Evolutionary conservation across 73 alveolate species (phyloP), one percentile per base, ranked within the genome.

Genomic region (Paramecium biaurelia): DNA sequence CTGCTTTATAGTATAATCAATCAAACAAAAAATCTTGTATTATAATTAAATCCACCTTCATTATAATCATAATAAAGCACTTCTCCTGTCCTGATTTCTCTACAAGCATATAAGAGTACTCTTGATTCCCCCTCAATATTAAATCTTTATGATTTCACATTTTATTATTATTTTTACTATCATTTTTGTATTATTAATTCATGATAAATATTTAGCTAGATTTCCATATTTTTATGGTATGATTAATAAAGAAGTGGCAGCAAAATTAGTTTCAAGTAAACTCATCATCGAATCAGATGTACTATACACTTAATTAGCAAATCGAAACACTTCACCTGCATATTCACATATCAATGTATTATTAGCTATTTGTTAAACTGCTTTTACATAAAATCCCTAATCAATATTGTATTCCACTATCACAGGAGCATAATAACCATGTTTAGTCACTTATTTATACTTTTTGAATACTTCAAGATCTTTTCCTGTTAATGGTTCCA

Each of bases 261-360:
- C 87, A 47, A 93, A 93, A 14, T 97, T 95, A 18, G 98, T 93
- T 79, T 94, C 94, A 26, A 97, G 85, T 47, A 97, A 93, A 92
- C 92, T 98, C 99, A 97, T 97, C 70, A 97, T 96, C 0, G 98
- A 96, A 86, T 97, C 99, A 89, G 94, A 95, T 41, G 93, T 95
- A 93, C 94, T 97, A 93, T 96, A 97, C 26, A 97, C 87, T 37
- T 95, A 74, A 57, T 96, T 86, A 85, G 98, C 95, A 42, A 95
- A 92, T 34, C 93, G 86, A 11, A 94, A 85, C 7, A 97, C 99
- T 56, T 96, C 98, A 6, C 99, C 99, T 34, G 94, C 96, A 94
- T 97, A 97, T 92, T 97, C 99, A 89, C 99, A 97, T n/a, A 97
- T 92, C 68, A 97, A 82, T 43, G 99, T 96, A 76, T 94, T 92